phyloP scores from a whole-genome alignment of 164 flowering plant genomes.

The Vitis amurensis region DNA sequence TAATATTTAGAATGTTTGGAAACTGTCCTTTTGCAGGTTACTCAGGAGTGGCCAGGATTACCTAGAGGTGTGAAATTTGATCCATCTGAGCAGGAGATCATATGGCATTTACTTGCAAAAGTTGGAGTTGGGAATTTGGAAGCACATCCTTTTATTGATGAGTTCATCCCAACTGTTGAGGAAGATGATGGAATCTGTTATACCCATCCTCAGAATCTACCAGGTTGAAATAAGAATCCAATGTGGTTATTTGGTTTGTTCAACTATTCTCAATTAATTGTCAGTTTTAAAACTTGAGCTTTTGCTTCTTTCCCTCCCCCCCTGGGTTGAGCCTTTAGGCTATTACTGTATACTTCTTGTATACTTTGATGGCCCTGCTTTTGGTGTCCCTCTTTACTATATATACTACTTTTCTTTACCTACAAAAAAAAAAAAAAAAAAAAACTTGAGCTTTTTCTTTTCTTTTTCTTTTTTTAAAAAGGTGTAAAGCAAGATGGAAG shows the following conservation, averaged over 20 bases:
- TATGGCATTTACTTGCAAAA: slow-evolving; percentile 83
- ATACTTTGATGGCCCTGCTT: too few relatives aligned
- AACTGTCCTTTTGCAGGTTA: slow-evolving; percentile 19
- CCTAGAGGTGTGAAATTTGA: slow-evolving; percentile 95
- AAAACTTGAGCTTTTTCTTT: not conserved
- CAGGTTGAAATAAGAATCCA: slow-evolving; percentile 32
- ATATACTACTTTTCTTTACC: too few relatives aligned
- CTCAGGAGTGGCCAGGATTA: slow-evolving; percentile 83
- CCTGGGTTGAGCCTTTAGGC: too few relatives aligned
- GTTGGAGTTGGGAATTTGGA: slow-evolving; percentile 43
- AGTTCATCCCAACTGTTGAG: slow-evolving; percentile 74
- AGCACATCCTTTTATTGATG: slow-evolving; percentile 81
- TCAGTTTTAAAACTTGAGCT: too few relatives aligned
- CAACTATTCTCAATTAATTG: too few relatives aligned
- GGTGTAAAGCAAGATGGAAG: slow-evolving; percentile 93
- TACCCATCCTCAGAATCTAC: slow-evolving; percentile 82
- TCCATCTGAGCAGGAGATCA: slow-evolving; percentile 87
- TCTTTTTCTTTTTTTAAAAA: slow-evolving; percentile 12
- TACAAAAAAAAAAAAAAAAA: too few relatives aligned
- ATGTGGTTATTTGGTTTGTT: too few relatives aligned
- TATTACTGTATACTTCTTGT: too few relatives aligned
- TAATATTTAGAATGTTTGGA: too few relatives aligned
- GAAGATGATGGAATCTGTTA: slow-evolving; percentile 87
- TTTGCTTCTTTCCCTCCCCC: not conserved
- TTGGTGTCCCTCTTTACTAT: too few relatives aligned